Base-by-base conservation (phyloP, 2,329 filamentous ascomycete species). In the Aspergillus puulaauensis region DNA sequence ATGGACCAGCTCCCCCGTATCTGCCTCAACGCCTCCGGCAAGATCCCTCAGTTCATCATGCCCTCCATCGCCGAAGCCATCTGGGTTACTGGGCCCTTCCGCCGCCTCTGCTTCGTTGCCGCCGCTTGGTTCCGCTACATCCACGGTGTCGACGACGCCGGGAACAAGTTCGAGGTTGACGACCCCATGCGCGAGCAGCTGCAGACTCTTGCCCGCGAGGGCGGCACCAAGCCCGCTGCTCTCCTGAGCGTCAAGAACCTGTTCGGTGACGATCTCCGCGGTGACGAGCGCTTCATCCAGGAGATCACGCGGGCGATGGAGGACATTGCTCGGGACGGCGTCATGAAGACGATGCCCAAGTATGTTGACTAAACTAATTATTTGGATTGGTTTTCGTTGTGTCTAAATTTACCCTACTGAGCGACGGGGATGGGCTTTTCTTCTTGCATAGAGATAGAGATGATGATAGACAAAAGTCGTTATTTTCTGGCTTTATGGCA, bases 1-100 rank as follows among this genome's bases (percentile, higher is more conserved):
- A 82, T 78, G 79, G 81, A 83, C 59, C 80, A 82, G 71, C 73
- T 83, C 55, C 77, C 79, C 40, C 81, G 81, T 39, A 72, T 83
- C 59, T 79, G 78, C 58, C 76, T 83, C 21, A 79, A 79, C 67
- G 80, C 76, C 21, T 82, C 80, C 6, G 81, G 81, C 73, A 83
- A 83, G 77, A 77, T 83, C 40, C 81, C 81, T 0, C 80, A 75
- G 55, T 75, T 75, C 52, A 74, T 74, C 61, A 74, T 75, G 71
- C 72, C 72, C 3, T 73, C 72, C 1, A 70, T 75, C 51, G 72
- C 72, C 43, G 73, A 74, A 57, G 66, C 68, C 45, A 83, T 83
- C 58, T 79, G 77, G 78, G 67, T 68, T 0, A 74, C 66, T 2
- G 76, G 72, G 15, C 79, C 79, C 1, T 72, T 75, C 61, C 78